These are phyloP conservation scores for Verticillium albo-atrum DNA, from an alignment of 2,329 filamentous ascomycete species.

Conservation along the genomic window DNA sequence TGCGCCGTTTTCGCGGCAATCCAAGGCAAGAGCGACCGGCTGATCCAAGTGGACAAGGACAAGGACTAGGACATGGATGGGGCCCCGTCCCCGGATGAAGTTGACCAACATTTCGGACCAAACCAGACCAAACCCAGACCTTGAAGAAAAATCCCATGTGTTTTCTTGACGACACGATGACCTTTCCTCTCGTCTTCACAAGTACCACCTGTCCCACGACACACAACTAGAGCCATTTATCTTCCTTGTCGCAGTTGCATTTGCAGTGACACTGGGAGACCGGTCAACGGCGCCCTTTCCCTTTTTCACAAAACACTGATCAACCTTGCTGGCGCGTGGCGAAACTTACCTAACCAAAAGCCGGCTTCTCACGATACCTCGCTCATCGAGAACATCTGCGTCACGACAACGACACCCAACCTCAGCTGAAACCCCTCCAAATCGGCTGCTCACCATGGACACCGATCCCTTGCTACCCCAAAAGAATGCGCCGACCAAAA, in stretches of 20 bases:
- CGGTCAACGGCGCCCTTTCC: no score
- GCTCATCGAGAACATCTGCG: neutral
- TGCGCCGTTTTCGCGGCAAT: neutral
- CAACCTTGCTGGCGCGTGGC: neutral
- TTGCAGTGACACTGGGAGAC: no score
- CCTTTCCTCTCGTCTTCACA: neutral
- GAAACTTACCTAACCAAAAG: neutral
- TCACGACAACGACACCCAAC: neutral
- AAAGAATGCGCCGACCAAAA: neutral
- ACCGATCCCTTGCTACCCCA: neutral
- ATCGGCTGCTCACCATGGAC: neutral
- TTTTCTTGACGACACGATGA: neutral
- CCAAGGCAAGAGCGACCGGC: neutral
- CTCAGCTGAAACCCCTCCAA: neutral
- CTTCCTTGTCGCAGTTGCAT: neutral
- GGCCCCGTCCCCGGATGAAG: neutral
- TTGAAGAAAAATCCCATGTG: neutral
- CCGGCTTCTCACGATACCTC: neutral
- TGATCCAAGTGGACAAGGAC: neutral
- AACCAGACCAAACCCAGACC: neutral
- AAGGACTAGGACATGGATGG: no score
- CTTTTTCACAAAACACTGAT: neutral
- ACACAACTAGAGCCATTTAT: neutral
- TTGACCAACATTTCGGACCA: neutral
- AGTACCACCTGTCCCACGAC: neutral